phyloP scores from a whole-genome alignment of 352 stramenopile genomes.

The Globisporangium nunn region DNA sequence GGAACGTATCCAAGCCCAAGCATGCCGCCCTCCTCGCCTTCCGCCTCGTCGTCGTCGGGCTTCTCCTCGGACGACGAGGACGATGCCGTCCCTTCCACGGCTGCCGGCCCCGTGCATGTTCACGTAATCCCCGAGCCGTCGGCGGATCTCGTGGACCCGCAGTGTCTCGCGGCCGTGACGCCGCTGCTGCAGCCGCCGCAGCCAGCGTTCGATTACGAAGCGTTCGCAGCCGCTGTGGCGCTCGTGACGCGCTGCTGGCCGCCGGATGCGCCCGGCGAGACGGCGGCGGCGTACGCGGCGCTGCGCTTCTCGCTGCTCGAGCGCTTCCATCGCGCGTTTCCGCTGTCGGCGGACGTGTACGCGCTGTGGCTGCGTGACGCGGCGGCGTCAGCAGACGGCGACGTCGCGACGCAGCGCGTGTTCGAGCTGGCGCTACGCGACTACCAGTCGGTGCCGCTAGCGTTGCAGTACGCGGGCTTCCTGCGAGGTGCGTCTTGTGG shows the following conservation, averaged over 20 bases:
- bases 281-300: conserved; percentile 10
- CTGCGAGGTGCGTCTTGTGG: conserved; percentile 17
- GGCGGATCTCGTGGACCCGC: background rate
- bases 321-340: conserved; percentile 46
- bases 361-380: conserved; percentile 41
- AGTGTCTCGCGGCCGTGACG: conserved; percentile 12
- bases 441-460: conserved; percentile 52
- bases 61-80: conserved; percentile 43
- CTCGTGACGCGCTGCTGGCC: conserved; percentile 30
- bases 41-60: conserved; percentile 24
- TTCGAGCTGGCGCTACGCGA: conserved; percentile 34
- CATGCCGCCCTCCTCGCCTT: conserved; percentile 1
- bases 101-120: conserved; percentile 13
- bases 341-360: conserved; percentile 53
- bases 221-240: conserved; percentile 24
- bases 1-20: too few species aligned
- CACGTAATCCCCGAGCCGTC: conserved; percentile 23
- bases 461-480: conserved; percentile 30
- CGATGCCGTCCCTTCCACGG: conserved; percentile 4
- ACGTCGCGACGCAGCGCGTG: conserved; percentile 20
- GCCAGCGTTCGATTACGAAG: conserved; percentile 23
- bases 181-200: conserved; percentile 12
- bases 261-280: background rate
- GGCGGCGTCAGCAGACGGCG: conserved; percentile 1
- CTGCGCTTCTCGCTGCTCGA: conserved; percentile 29